A percentile compares a stretch with the other conserved stretches of the same genome.
Evolutionary conservation across 2,329 filamentous ascomycete species (phyloP).

Genomic region (Xylariaceae sp.): DNA sequence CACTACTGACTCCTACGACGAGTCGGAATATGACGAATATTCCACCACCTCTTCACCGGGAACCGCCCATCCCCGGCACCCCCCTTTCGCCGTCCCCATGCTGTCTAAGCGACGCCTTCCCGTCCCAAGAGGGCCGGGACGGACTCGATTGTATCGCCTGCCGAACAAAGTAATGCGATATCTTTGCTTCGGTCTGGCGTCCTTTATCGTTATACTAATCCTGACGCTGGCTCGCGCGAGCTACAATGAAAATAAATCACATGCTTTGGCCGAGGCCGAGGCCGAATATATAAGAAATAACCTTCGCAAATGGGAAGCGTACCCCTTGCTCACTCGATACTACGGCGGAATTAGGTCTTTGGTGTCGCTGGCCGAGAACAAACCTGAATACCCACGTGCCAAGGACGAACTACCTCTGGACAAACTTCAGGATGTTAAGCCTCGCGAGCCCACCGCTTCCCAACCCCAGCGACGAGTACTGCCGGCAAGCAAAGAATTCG

Average conservation of each 20-base stretch:
- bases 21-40: constrained; percentile 36
- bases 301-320: constrained; percentile 75
- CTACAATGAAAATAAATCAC: constrained; percentile 59
- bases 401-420: constrained; percentile 51
- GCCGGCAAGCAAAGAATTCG: constrained; percentile 51
- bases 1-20: constrained; percentile 46
- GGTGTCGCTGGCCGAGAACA: constrained; percentile 58
- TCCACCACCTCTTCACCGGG: constrained; percentile 41
- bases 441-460: constrained; percentile 21
- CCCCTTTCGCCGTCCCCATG: constrained; percentile 39
- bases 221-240: constrained; percentile 68
- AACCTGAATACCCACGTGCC: constrained; percentile 72
- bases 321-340: constrained; percentile 79
- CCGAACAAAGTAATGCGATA: constrained; percentile 71
- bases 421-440: constrained; percentile 31
- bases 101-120: constrained; percentile 32
- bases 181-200: constrained; percentile 66
- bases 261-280: constrained; percentile 47
- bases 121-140: constrained; percentile 30
- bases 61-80: constrained; percentile 50
- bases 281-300: constrained; percentile 40
- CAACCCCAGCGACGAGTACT: constrained; percentile 26
- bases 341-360: constrained; percentile 80
- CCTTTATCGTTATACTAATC: constrained; percentile 69
- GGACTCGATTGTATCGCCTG: constrained; percentile 51